Percentiles rank a stretch among this genome's conserved stretches.
Evolutionary conservation across 1,139 yeast species (phyloP).

Genomic region (Lodderomyces orthopsilosis): DNA sequence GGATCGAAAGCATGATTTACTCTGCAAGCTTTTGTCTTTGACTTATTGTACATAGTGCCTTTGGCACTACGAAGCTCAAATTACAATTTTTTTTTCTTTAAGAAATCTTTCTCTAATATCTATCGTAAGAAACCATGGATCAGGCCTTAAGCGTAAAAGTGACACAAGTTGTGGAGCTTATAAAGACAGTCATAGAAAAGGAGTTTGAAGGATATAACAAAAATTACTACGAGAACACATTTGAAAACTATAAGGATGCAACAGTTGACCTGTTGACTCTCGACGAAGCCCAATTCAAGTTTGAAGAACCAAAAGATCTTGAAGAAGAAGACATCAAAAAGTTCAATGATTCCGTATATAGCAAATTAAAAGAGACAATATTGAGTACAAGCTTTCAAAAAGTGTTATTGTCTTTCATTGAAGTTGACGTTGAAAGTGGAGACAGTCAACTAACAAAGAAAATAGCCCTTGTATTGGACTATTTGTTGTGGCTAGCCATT

Average conservation of each 20-base stretch:
- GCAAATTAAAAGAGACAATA: constrained; percentile 12
- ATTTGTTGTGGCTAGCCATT: constrained; percentile 19
- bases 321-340: not conserved
- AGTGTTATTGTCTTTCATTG: not conserved
- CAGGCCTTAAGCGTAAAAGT: not conserved
- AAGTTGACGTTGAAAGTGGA: constrained; percentile 3
- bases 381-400: not conserved
- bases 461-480: constrained; percentile 24
- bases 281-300: not conserved
- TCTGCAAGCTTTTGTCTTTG: too few relatives aligned
- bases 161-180: not conserved
- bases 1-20: not conserved
- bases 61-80: too few relatives aligned
- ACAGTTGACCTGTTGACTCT: not conserved
- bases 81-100: too few relatives aligned
- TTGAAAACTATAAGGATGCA: not conserved
- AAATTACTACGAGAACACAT: not conserved
- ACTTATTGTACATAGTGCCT: too few relatives aligned
- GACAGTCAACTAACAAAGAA: constrained; percentile 15
- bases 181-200: not conserved
- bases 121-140: not conserved
- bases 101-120: too few relatives aligned
- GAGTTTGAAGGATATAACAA: not conserved
- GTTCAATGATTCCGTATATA: constrained; percentile 18
- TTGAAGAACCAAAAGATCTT: not conserved